Percentiles rank a stretch among this genome's conserved stretches.
phyloP scores from a whole-genome alignment of 176 grass and related monocot species.

The Juncus effusus region DNA sequence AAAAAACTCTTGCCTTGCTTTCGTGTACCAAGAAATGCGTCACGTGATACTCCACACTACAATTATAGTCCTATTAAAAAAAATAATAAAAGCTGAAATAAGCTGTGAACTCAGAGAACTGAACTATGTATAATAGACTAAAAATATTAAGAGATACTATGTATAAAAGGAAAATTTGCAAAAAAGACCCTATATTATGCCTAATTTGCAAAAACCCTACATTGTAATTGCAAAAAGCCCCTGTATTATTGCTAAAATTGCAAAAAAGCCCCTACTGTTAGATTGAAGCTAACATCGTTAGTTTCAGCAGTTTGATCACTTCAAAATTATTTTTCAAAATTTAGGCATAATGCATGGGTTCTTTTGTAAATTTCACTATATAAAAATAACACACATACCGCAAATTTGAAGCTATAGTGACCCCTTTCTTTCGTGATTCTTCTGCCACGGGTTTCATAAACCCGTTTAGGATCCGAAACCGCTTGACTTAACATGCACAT shows the following conservation, averaged over 20 bases:
- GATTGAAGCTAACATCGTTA: background rate
- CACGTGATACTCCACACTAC: conserved; percentile 81
- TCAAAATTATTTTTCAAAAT: background rate
- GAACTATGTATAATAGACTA: no score
- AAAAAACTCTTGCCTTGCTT: conserved; percentile 37
- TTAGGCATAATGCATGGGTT: no score
- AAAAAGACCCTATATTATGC: no score
- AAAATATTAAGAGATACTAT: no score
- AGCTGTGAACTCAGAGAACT: background rate
- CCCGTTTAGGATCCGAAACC: conserved; percentile 50
- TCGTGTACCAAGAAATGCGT: conserved; percentile 92
- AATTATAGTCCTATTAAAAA: conserved; percentile 68
- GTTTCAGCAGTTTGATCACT: no score
- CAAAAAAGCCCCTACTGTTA: background rate
- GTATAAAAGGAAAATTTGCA: no score
- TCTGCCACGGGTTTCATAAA: conserved; percentile 51
- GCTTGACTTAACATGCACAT: conserved; percentile 67
- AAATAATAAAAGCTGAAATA: conserved; percentile 10
- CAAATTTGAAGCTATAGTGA: conserved; percentile 80
- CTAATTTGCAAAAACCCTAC: no score
- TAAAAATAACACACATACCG: conserved; percentile 39
- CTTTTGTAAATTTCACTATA: no score
- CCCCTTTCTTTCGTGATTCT: conserved; percentile 79
- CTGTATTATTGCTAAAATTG: no score
- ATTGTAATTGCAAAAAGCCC: no score